Conservation (phyloP, 2,329 filamentous ascomycete genomes). For the Fusarium nodosum region DNA sequence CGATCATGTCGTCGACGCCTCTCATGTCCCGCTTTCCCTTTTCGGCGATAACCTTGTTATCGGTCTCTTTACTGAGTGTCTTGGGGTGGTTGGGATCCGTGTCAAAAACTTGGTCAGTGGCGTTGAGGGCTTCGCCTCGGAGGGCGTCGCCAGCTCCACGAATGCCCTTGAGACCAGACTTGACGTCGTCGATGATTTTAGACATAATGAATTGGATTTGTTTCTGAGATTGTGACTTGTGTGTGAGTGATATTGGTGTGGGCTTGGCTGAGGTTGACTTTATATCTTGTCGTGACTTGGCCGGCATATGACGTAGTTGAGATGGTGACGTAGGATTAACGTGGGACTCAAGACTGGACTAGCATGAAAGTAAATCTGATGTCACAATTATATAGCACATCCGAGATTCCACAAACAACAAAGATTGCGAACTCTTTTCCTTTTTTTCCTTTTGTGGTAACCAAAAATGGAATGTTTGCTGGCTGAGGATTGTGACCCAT, state of each 20-base stretch:
- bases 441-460: too few relatives aligned
- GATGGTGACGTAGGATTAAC: not conserved
- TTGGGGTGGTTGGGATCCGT: slow-evolving; percentile 33
- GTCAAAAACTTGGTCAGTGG: slow-evolving; percentile 43
- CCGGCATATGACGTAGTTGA: slow-evolving; percentile 5
- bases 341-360: not conserved
- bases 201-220: slow-evolving; percentile 26
- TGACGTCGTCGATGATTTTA: slow-evolving; percentile 44
- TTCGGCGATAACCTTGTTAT: slow-evolving; percentile 30
- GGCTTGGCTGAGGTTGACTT: not conserved
- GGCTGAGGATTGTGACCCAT: not conserved
- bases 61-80: not conserved
- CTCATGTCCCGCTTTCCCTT: slow-evolving; percentile 43
- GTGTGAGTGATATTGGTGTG: rapidly evolving
- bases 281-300: slow-evolving; percentile 2
- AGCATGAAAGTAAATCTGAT: not conserved
- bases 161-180: slow-evolving; percentile 45
- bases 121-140: slow-evolving; percentile 37
- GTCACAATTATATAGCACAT: not conserved
- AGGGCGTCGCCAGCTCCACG: slow-evolving; percentile 45
- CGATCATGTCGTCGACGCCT: slow-evolving; percentile 37
- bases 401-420: too few relatives aligned
- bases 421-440: not conserved
- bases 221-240: not conserved
- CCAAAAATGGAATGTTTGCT: not conserved